Percentiles rank a stretch among this genome's conserved stretches.
Conservation (phyloP, 345 rosid species). For the Sonneratia alba region DNA sequence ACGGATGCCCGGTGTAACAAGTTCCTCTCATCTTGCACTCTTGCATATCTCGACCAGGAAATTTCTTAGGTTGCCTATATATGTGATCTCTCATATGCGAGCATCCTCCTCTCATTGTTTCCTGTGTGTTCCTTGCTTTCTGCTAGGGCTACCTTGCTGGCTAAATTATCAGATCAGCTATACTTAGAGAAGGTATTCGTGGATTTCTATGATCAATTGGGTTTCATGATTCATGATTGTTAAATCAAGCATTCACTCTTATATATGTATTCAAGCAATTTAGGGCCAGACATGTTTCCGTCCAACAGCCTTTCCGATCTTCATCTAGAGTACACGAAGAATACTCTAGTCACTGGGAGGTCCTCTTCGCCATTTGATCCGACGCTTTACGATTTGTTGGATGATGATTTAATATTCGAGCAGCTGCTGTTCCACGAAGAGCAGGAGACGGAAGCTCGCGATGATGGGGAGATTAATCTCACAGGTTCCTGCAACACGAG, state of each 20-base stretch:
- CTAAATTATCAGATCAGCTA: no score
- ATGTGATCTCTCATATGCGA: no score
- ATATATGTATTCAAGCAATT: not conserved
- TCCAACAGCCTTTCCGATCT: not conserved
- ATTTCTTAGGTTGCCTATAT: no score
- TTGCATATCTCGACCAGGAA: no score
- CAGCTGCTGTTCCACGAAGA: conserved; percentile 1
- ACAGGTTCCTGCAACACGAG: not conserved
- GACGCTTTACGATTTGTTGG: not conserved
- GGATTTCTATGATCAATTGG: no score
- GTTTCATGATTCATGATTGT: no score
- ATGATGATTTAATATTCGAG: not conserved
- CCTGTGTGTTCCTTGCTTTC: no score
- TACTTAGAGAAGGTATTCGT: no score
- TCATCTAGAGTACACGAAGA: not conserved
- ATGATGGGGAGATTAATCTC: not conserved
- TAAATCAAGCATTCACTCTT: not conserved
- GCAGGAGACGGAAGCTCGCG: not conserved
- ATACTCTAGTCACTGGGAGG: not conserved
- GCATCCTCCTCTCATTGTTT: no score
- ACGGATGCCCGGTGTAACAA: no score
- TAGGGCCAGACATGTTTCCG: not conserved
- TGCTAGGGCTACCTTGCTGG: no score
- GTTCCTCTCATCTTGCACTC: no score
- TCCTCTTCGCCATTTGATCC: not conserved